phyloP scores from a whole-genome alignment of 1,139 yeast genomes.

The Suhomyces maxii region DNA sequence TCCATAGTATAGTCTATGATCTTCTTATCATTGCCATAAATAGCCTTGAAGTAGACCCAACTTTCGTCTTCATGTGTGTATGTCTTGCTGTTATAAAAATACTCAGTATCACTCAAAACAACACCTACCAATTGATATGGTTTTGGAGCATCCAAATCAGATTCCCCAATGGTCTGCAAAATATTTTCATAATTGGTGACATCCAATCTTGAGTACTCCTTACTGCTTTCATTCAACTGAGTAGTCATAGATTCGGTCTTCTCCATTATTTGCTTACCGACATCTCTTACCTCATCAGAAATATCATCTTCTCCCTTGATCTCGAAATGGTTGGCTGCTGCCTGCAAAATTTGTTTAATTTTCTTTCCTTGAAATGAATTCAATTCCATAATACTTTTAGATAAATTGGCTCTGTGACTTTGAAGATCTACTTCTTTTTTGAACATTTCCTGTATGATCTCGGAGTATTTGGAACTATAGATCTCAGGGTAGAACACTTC shows the following conservation, averaged over 20 bases:
- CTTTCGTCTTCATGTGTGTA: conserved; percentile 11
- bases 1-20: conserved; percentile 21
- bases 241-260: conserved; percentile 19
- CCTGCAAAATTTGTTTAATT: conserved; percentile 26
- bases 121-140: conserved; percentile 30
- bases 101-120: conserved; percentile 31
- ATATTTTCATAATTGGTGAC: conserved; percentile 25
- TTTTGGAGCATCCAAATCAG: conserved; percentile 14
- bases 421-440: conserved; percentile 16
- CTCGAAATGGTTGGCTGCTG: conserved; percentile 21
- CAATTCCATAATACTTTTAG: conserved; percentile 27
- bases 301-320: conserved; percentile 17
- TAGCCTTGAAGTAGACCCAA: conserved; percentile 17
- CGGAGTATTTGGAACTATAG: conserved; percentile 24
- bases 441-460: conserved; percentile 22
- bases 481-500: conserved; percentile 36
- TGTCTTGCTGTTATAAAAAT: conserved; percentile 18
- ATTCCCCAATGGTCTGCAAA: conserved; percentile 11
- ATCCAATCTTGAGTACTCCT: conserved; percentile 22
- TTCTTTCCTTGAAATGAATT: conserved; percentile 41
- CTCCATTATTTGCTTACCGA: conserved; percentile 20
- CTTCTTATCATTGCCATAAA: conserved; percentile 11
- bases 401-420: conserved; percentile 19
- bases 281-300: conserved; percentile 24
- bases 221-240: conserved; percentile 19